Evolutionary conservation across 768 basidiomycete genomes (phyloP).

Genomic region (Imleria badia): DNA sequence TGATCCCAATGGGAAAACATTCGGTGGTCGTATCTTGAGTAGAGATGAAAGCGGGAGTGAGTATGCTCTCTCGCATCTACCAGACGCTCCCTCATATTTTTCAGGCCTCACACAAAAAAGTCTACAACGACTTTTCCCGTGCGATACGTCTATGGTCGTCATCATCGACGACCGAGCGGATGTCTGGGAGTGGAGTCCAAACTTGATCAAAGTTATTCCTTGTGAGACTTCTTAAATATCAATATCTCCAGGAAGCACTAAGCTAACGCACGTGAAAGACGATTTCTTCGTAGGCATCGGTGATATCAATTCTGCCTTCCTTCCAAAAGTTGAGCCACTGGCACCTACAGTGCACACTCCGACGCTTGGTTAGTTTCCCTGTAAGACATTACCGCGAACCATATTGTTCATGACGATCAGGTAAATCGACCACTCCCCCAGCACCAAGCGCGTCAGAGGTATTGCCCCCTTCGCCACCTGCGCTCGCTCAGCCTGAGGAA

Average conservation of each 20-base stretch:
- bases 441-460: constrained; percentile 17
- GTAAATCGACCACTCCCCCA: constrained; percentile 13
- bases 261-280: constrained; percentile 46
- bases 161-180: constrained; percentile 98
- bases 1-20: constrained; percentile 83
- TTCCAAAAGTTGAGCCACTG: constrained; percentile 71
- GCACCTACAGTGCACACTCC: constrained; percentile 25
- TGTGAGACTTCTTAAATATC: constrained; percentile 51
- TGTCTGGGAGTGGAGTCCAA: constrained; percentile 98
- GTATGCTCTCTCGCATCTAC: constrained; percentile 29
- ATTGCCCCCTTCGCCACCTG: constrained; percentile 11
- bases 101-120: constrained; percentile 89
- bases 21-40: constrained; percentile 85
- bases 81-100: constrained; percentile 11
- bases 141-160: constrained; percentile 98
- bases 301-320: constrained; percentile 94
- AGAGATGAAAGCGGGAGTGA: constrained; percentile 96
- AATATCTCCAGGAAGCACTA: not conserved
- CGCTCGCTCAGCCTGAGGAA: constrained; percentile 34
- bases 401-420: constrained; percentile 21
- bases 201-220: constrained; percentile 94
- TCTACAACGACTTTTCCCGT: constrained; percentile 89
- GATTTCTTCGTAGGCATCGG: constrained; percentile 99
- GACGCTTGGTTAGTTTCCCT: constrained; percentile 22
- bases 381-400: not conserved